Conservation (phyloP, 2,329 filamentous ascomycete genomes). For the Calonectria montana region DNA sequence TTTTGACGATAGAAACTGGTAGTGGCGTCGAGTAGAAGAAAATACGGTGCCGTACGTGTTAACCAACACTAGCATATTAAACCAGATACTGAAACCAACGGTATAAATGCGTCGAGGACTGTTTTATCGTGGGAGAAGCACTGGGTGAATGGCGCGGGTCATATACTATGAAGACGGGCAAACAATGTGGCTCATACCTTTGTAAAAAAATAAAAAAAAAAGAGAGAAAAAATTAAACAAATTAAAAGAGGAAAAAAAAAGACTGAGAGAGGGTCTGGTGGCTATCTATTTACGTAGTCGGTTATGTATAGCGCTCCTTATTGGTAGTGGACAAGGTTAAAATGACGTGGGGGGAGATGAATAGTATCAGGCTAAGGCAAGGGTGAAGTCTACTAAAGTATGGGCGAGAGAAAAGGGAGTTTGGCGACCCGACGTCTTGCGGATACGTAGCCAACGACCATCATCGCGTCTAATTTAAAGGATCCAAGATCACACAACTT, state of each 20-base stretch:
- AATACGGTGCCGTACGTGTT: slow-evolving; percentile 12
- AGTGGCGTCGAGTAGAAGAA: slow-evolving; percentile 25
- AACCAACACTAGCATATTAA: neutral
- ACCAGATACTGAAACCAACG: neutral
- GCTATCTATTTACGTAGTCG: neutral
- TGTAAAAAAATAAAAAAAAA: neutral
- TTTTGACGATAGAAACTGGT: slow-evolving; percentile 21
- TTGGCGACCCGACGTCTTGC: neutral
- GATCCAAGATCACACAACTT: neutral
- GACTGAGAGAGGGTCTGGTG: neutral
- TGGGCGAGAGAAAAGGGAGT: no score
- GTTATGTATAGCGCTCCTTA: neutral
- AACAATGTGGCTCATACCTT: neutral
- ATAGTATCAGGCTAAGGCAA: neutral
- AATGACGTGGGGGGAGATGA: neutral
- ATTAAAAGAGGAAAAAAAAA: neutral
- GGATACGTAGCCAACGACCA: neutral
- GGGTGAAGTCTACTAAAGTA: neutral
- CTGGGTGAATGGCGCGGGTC: neutral
- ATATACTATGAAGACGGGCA: neutral
- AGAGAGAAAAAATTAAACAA: neutral
- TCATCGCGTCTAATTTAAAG: neutral
- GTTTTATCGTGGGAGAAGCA: neutral
- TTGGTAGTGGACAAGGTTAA: neutral
- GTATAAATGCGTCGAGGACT: no score